Evolutionary conservation across 768 basidiomycete genomes (phyloP), one percentile per base, ranked within the genome.

Genomic region (Amylocystis lapponica): DNA sequence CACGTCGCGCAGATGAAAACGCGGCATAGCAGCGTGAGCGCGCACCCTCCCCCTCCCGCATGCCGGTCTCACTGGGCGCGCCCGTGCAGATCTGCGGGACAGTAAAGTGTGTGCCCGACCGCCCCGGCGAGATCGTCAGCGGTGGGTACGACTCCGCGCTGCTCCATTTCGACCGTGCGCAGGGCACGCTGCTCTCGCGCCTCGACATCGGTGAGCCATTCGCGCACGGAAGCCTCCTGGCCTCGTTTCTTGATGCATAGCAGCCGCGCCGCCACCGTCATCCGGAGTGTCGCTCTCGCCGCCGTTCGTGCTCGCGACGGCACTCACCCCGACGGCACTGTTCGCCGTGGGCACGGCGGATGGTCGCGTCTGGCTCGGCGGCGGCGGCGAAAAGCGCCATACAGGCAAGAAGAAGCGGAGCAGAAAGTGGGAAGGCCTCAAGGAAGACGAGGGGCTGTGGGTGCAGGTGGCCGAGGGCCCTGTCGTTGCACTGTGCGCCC

Each of bases 291-390:
- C 77, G 0, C 63, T 89, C 20, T 79, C 86, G 2, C 86, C 86
- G 1, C 85, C 87, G 1, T 92, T 90, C 57, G 63, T 90, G 39
- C 70, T 79, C 59, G 81, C 75, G 19, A 63, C 76, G 31, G 69
- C 83, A 1, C 56, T 90, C 22, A 81, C 81, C 3, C 45, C 69
- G 0, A 70, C 65, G 4, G 86, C 83, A 0, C 55, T 79, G 25
- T 56, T 89, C 14, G 85, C 79, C 12, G 83, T 78, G 5, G 80
- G 84, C 5, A 84, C 81, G 1, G 88, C 86, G 8, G 85, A 90
- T 56, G 88, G 88, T 3, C 75, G 77, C 29, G 55, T 90, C 4
- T 79, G 78, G 69, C 51, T 88, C 20, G 84, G 86, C 11, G 71
- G 72, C 9, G 78, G 86, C 3, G 86, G 83, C 5, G 81, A 82